Base-by-base conservation (phyloP, 176 grass and related monocot genomes). In the Coix lacrymajobi region DNA sequence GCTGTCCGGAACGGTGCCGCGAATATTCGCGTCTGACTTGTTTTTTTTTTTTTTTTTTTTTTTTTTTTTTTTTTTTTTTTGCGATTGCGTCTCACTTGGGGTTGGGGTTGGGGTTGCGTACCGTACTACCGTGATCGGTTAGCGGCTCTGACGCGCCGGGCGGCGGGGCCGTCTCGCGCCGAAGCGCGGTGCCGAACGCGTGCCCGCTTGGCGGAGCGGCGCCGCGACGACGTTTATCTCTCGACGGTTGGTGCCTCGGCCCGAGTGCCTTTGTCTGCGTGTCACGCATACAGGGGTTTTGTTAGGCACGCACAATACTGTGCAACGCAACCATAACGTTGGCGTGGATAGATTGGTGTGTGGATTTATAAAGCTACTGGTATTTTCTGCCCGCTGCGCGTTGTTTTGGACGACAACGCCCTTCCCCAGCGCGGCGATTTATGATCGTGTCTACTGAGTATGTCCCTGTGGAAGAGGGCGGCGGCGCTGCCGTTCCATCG, bases 21-120 rank as follows among this genome's bases (percentile, higher is more conserved):
- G 78, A 68, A 80, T 80, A 80, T 80, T 24, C 77, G 40, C 62
- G 41, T 26, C 62, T 31, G n/a, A n/a, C n/a, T n/a, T n/a, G n/a
- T n/a, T n/a, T n/a, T n/a, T n/a, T n/a, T n/a, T n/a, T n/a, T n/a
- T n/a, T n/a, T n/a, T n/a, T n/a, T n/a, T n/a, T n/a, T n/a, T n/a
- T n/a, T n/a, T n/a, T n/a, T n/a, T n/a, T n/a, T n/a, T n/a, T n/a
- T n/a, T n/a, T n/a, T n/a, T n/a, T n/a, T n/a, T n/a, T n/a, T n/a
- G n/a, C n/a, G n/a, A n/a, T n/a, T n/a, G n/a, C 26, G 13, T 2
- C n/a, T 8, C 5, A 3, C 5, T 10, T 6, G 31, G n/a, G 11
- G 22, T 25, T 14, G 0, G 14, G 44, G 15, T 49, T 49, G 46
- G 12, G 43, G 7, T 37, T 44, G 38, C 1, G 38, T 4, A 44